Base-by-base conservation (phyloP, 257 asterid genomes). In the Capsicum chinense region DNA sequence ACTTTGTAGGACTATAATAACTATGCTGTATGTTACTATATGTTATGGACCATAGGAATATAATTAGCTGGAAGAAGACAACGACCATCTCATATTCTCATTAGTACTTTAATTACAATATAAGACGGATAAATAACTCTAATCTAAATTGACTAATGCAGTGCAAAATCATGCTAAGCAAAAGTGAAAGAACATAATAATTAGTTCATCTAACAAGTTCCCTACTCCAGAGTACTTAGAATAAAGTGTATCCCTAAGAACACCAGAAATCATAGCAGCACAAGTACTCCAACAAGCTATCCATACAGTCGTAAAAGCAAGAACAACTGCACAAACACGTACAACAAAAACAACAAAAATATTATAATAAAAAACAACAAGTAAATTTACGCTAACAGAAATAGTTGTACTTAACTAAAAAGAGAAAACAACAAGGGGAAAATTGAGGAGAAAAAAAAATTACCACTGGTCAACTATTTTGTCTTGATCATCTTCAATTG, bases 221-320 rank as follows among this genome's bases (percentile, higher is more conserved):
- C 42, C n/a, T 4, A 19, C 1, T 47, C 48, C 3, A 19, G 44
- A 44, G 79, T 16, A 69, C 33, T 39, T 39, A 8, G 47, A n/a
- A 5, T 47, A 44, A 17, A n/a, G 56, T 47, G 39, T 19, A 73
- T 11, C 59, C 39, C 81, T 74, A 74, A 26, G 81, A 74, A 50
- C 81, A 74, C 81, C 92, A 91, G 89, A 87, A 85, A 58, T 89
- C 91, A 74, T 17, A 62, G 88, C 95, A 92, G 89, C 91, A 92
- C 35, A 92, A 82, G 87, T 79, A 92, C 87, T 90, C 92, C 19
- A 92, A 87, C 79, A 88, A 86, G 84, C 69, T 9, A 79, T 91
- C 92, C 81, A 85, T 83, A 86, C 95, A 93, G 79, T 92, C 95
- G 71, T 92, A 93, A 73, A 86, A 89, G 87, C 97, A 93, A 33